A percentile compares a stretch with the other conserved stretches of the same genome.
phyloP scores from a whole-genome alignment of 768 basidiomycete genomes.

The Tylopilus plumbeoviolaceoides region DNA sequence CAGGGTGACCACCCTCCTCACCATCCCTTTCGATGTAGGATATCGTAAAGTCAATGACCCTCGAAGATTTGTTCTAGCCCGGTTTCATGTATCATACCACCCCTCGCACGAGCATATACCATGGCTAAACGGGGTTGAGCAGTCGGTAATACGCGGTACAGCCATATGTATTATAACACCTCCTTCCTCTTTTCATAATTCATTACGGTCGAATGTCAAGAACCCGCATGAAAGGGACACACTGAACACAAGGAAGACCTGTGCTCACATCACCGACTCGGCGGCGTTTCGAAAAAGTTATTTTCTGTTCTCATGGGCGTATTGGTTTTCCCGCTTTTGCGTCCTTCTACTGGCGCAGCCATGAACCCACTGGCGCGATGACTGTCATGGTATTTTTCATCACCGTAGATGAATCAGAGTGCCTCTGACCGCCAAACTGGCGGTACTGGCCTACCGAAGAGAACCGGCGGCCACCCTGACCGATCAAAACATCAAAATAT shows the following conservation, averaged over 20 bases:
- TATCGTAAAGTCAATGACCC: conserved; percentile 98
- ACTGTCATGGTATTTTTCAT: background rate
- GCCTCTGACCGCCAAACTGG: background rate
- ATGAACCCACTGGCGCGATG: background rate
- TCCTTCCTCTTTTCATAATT: background rate
- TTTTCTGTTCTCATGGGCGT: background rate
- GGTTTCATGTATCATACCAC: conserved; percentile 17
- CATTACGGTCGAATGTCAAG: conserved; percentile 20
- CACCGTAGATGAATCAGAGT: too few species aligned
- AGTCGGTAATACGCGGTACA: conserved; percentile 10
- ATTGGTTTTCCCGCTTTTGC: background rate
- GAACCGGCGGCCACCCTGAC: too few species aligned
- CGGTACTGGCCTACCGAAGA: background rate
- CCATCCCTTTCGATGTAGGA: conserved; percentile 48
- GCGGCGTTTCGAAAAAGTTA: background rate
- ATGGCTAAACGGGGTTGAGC: conserved; percentile 9
- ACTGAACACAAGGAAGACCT: conserved; percentile 3
- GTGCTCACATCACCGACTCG: background rate
- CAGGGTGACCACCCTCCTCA: conserved; percentile 5
- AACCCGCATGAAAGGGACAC: conserved; percentile 1
- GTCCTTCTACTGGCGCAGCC: background rate
- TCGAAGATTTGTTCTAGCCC: conserved; percentile 82
- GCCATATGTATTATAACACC: conserved; percentile 20
- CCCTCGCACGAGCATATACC: conserved; percentile 15
- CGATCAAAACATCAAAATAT: background rate